Evolutionary conservation across 352 stramenopile genomes (phyloP).

Genomic region (Albugo candida): DNA sequence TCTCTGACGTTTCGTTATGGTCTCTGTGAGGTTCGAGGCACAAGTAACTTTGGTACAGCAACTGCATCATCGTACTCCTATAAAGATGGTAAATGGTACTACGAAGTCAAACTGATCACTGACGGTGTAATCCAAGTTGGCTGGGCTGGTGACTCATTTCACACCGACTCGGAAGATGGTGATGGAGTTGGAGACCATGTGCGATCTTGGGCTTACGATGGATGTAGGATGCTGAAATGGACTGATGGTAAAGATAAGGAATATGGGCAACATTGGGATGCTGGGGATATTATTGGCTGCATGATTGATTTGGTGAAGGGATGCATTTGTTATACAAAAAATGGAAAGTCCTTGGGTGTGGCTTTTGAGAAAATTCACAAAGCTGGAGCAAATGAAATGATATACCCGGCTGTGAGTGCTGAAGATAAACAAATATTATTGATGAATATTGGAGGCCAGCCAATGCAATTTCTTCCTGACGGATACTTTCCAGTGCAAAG

Average conservation of each 20-base stretch:
- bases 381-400: slow-evolving; percentile 11
- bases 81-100: slow-evolving; percentile 69
- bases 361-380: slow-evolving; percentile 31
- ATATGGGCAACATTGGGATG: slow-evolving; percentile 45
- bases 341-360: slow-evolving; percentile 45
- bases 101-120: slow-evolving; percentile 79
- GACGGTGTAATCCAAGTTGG: slow-evolving; percentile 81
- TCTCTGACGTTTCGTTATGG: slow-evolving; percentile 34
- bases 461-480: slow-evolving; percentile 31
- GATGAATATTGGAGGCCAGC: slow-evolving; percentile 66
- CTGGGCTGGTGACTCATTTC: slow-evolving; percentile 76
- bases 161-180: slow-evolving; percentile 48
- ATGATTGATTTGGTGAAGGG: slow-evolving; percentile 55
- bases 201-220: slow-evolving; percentile 83
- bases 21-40: slow-evolving; percentile 48
- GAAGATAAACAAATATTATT: slow-evolving; percentile 66
- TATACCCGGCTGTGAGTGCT: slow-evolving; percentile 67
- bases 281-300: slow-evolving; percentile 80
- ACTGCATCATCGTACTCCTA: slow-evolving; percentile 23
- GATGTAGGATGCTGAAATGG: slow-evolving; percentile 71
- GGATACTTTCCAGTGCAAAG: slow-evolving; percentile 29
- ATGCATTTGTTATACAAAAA: slow-evolving; percentile 62
- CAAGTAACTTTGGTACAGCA: slow-evolving; percentile 61
- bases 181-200: slow-evolving; percentile 82
- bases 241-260: slow-evolving; percentile 36